Evolutionary conservation across 768 basidiomycete genomes (phyloP).

Genomic region (Hygrophorus pudorinus): DNA sequence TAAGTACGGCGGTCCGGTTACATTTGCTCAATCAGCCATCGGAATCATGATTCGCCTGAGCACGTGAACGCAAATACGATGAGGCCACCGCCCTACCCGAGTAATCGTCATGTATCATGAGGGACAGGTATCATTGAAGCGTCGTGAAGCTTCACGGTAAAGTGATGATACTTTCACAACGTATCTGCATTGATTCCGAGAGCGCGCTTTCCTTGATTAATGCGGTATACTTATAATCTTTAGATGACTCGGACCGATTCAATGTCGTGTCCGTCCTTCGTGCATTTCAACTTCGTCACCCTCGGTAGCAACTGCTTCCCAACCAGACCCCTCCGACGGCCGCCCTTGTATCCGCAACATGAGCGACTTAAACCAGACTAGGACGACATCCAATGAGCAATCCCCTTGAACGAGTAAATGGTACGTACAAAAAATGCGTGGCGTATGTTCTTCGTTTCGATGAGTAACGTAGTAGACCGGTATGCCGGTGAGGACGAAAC

Average conservation of each 20-base stretch:
- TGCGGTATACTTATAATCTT: too few relatives aligned
- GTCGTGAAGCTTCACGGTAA: too few relatives aligned
- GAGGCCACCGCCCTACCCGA: too few relatives aligned
- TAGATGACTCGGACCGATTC: background rate
- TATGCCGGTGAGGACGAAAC: constrained; percentile 68
- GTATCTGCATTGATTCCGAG: too few relatives aligned
- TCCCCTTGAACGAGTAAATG: background rate
- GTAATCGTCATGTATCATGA: too few relatives aligned
- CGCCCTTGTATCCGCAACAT: constrained; percentile 41
- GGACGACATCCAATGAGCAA: constrained; percentile 10
- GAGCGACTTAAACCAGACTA: constrained; percentile 33
- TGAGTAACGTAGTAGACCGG: constrained; percentile 80
- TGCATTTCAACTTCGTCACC: constrained; percentile 68
- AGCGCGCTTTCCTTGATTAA: too few relatives aligned
- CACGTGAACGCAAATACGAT: too few relatives aligned
- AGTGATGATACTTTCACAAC: too few relatives aligned
- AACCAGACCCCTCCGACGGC: constrained; percentile 48
- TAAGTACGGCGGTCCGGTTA: too few relatives aligned
- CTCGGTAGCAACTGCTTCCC: constrained; percentile 71
- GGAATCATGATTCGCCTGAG: too few relatives aligned
- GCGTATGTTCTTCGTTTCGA: constrained; percentile 31
- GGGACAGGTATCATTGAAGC: too few relatives aligned
- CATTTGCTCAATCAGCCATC: too few relatives aligned
- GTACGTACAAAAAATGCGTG: constrained; percentile 32
- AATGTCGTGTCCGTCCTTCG: constrained; percentile 23